A percentile compares a stretch with the other conserved stretches of the same genome.
These are phyloP conservation scores for Kluyveromyces starmeri DNA, from an alignment of 805 yeast species.

Conservation along the genomic window DNA sequence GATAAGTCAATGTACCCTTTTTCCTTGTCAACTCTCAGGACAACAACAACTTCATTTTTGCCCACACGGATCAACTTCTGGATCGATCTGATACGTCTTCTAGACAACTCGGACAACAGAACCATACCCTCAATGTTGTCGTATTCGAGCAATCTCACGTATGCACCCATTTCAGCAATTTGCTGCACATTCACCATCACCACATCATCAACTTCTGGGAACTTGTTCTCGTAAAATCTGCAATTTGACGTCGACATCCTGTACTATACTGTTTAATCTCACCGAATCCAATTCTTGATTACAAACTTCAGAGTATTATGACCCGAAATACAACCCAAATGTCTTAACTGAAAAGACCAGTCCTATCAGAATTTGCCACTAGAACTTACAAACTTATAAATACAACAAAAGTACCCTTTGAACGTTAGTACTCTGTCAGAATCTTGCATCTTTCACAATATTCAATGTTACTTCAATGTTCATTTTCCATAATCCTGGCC, in stretches of 20 bases:
- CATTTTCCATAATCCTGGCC: too few relatives aligned
- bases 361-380: too few relatives aligned
- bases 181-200: slow-evolving; percentile 98
- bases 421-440: too few relatives aligned
- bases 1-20: slow-evolving; percentile 97
- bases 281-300: too few relatives aligned
- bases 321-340: too few relatives aligned
- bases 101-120: slow-evolving; percentile 84
- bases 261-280: too few relatives aligned
- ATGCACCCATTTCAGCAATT: slow-evolving; percentile 99
- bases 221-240: slow-evolving; percentile 96
- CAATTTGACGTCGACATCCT: slow-evolving; percentile 80
- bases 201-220: slow-evolving; percentile 97
- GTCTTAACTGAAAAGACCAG: too few relatives aligned
- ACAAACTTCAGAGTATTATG: too few relatives aligned
- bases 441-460: too few relatives aligned
- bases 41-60: slow-evolving; percentile 96
- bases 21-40: slow-evolving; percentile 94
- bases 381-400: too few relatives aligned
- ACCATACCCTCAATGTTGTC: slow-evolving; percentile 99
- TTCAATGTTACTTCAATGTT: too few relatives aligned
- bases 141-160: slow-evolving; percentile 89
- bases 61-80: slow-evolving; percentile 97
- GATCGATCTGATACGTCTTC: slow-evolving; percentile 97
- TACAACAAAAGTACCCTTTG: too few relatives aligned